Base-by-base conservation (phyloP, 345 rosid species). In the Trapa incisa region DNA sequence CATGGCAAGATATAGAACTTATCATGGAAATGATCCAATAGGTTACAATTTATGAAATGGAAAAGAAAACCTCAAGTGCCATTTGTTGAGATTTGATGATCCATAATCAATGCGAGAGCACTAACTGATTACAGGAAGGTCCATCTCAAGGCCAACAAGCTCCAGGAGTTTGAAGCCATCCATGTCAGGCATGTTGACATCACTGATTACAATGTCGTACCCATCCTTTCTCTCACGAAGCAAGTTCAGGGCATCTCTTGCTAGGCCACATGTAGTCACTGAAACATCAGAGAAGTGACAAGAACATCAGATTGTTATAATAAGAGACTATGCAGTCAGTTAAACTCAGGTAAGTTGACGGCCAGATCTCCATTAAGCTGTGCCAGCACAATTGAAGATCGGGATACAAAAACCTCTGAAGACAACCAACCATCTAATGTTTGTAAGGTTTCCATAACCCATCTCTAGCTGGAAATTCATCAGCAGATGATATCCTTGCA, bases 181-280 rank as follows among this genome's bases (percentile, higher is more conserved):
- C 98, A 93, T 93, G 81, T 93, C 98, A n/a, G 98, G 98, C 98
- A 93, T 93, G 85, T 90, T 88, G 13, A 93, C 97, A 68, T 90
- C 98, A 65, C 97, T 93, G 68, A 94, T 87, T 41, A 93, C 98
- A 43, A 90, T 94, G 73, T 88, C 98, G 69, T 79, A 93, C n/a
- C 91, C 89, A 47, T 87, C 96, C 75, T 93, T 90, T 79, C 85
- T 86, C 69, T 90, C 95, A 0, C 96, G 92, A 13, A 88, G 95
- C 70, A 88, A 67, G 76, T 54, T 77, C 68, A 93, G 70, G 56
- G 98, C 97, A 43, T 90, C 95, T 80, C 92, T 87, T 66, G 98
- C 98, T 69, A 93, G 81, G 41, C 89, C 81, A 62, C 95, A 87
- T 0, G 97, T 93, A 14, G 97, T 93, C 61, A 93, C 98, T 90